Evolutionary conservation across 345 rosid genomes (phyloP).

Genomic region (Citropsis articulata): DNA sequence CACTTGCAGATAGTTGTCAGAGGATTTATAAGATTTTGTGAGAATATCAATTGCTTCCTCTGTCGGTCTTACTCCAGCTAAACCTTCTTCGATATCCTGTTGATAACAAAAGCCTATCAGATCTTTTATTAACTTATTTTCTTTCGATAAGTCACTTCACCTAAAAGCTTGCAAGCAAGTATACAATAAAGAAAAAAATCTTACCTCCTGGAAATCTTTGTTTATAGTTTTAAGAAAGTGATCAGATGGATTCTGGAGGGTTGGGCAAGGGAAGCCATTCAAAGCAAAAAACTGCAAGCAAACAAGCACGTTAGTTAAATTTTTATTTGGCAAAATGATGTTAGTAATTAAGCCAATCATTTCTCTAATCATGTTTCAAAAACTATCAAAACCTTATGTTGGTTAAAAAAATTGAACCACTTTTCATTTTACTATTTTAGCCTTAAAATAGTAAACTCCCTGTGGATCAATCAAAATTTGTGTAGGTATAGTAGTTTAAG

Average conservation of each 20-base stretch:
- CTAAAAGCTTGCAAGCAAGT: background rate
- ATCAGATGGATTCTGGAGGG: constrained; percentile 44
- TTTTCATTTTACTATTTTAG: too few species aligned
- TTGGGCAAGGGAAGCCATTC: constrained; percentile 49
- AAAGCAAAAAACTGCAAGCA: constrained; percentile 41
- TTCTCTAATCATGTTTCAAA: too few species aligned
- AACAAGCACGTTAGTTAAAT: background rate
- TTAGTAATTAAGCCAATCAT: too few species aligned
- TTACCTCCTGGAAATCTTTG: constrained; percentile 45
- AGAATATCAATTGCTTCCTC: constrained; percentile 45
- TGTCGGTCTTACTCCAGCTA: constrained; percentile 13
- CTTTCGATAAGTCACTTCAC: background rate
- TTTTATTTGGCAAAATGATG: too few species aligned
- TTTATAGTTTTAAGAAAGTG: constrained; percentile 47
- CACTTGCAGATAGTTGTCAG: constrained; percentile 28
- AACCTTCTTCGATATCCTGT: constrained; percentile 47
- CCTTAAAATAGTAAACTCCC: too few species aligned
- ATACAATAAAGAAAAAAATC: background rate
- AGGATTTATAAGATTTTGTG: constrained; percentile 37
- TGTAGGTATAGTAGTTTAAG: too few species aligned
- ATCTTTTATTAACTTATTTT: background rate
- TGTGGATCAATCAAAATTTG: too few species aligned
- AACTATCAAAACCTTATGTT: too few species aligned
- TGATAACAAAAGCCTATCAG: background rate
- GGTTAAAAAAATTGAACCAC: too few species aligned